Conservation (phyloP, 1,284 basidiomycete species). For the Ganoderma sinense region DNA sequence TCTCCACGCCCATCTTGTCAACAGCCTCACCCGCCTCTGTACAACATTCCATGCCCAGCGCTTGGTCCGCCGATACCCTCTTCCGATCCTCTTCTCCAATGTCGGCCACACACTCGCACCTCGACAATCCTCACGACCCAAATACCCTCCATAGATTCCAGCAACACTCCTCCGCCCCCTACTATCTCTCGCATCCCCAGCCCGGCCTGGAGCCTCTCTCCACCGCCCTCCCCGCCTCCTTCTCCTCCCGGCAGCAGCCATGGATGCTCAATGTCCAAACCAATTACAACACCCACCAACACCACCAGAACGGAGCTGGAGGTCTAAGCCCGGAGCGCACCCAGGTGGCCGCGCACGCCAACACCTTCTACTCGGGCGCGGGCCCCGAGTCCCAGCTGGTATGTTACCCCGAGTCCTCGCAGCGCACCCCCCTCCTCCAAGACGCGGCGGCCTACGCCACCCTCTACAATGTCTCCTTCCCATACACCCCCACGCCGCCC, state of each 20-base stretch:
- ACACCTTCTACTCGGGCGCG: constrained; percentile 33
- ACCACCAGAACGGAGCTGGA: constrained; percentile 29
- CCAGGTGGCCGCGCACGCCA: constrained; percentile 23
- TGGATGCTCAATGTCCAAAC: constrained; percentile 37
- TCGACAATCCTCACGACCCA: constrained; percentile 33
- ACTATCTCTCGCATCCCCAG: constrained; percentile 33
- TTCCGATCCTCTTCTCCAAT: constrained; percentile 28
- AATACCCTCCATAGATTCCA: constrained; percentile 36
- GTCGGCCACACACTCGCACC: constrained; percentile 30
- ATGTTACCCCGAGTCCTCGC: constrained; percentile 45
- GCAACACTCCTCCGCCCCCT: constrained; percentile 28
- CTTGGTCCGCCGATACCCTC: constrained; percentile 27
- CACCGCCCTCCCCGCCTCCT: constrained; percentile 28
- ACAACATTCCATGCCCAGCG: constrained; percentile 29
- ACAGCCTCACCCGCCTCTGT: constrained; percentile 6
- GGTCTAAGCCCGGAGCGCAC: constrained; percentile 27
- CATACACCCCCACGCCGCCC: constrained; percentile 22
- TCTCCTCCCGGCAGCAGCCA: constrained; percentile 32
- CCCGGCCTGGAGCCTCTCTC: constrained; percentile 31
- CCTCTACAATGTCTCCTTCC: constrained; percentile 35
- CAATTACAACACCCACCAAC: constrained; percentile 33
- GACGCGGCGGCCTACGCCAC: constrained; percentile 35
- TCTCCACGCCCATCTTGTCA: constrained; percentile 19
- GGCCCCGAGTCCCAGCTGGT: constrained; percentile 35
- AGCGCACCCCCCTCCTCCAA: constrained; percentile 43